Conservation (phyloP, 2,329 filamentous ascomycete genomes). For the Aspergillus felis region DNA sequence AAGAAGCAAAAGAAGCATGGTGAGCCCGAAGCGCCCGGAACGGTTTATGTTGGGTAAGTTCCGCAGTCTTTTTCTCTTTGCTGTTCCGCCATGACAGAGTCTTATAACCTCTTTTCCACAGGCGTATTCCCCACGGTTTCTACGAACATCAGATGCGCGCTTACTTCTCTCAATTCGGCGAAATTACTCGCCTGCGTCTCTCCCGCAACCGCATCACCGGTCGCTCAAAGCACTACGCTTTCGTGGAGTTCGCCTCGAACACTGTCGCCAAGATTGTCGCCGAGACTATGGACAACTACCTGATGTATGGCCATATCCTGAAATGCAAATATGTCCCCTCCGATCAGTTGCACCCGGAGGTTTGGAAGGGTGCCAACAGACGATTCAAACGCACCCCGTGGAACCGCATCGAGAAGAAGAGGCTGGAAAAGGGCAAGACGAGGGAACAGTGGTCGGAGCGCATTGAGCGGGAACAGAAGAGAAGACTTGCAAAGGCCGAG, state of each 20-base stretch:
- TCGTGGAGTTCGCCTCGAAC: slow-evolving; percentile 75
- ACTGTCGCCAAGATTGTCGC: slow-evolving; percentile 88
- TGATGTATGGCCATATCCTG: slow-evolving; percentile 89
- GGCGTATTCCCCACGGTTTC: slow-evolving; percentile 88
- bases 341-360: slow-evolving; percentile 71
- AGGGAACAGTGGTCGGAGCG: slow-evolving; percentile 75
- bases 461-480: slow-evolving; percentile 68
- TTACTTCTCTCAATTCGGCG: slow-evolving; percentile 92
- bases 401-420: slow-evolving; percentile 77
- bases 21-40: slow-evolving; percentile 56
- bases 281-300: slow-evolving; percentile 96
- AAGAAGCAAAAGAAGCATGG: slow-evolving; percentile 48
- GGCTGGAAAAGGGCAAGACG: slow-evolving; percentile 68
- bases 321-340: slow-evolving; percentile 76
- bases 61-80: neutral
- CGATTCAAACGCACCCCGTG: slow-evolving; percentile 86
- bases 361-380: slow-evolving; percentile 87
- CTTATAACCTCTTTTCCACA: slow-evolving; percentile 25
- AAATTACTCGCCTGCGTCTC: slow-evolving; percentile 72
- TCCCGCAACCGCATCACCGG: slow-evolving; percentile 92
- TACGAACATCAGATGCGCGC: slow-evolving; percentile 92
- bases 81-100: neutral
- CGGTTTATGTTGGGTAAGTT: slow-evolving; percentile 74
- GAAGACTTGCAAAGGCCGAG: slow-evolving; percentile 64
- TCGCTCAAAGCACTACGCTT: slow-evolving; percentile 87